Base-by-base conservation (phyloP, 495 filamentous ascomycete genomes). In the Trichoderma virens region DNA sequence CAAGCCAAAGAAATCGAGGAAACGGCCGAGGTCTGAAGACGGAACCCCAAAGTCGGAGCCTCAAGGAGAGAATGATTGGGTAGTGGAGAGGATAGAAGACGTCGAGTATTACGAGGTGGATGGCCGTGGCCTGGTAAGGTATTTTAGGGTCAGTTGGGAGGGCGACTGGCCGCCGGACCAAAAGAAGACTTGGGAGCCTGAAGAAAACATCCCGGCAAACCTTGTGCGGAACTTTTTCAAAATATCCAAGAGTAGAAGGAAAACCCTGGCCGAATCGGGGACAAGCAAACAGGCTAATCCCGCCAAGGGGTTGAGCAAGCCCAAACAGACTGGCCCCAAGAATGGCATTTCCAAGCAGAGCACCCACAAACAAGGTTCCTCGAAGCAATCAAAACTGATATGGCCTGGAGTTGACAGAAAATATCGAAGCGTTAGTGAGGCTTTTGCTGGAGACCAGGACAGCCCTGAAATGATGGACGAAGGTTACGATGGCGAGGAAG, bases 181-280 rank as follows among this genome's bases (percentile, higher is more conserved):
- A 51, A 78, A 81, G 59, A 77, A 76, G 0, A 78, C 77, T 0
- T 82, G 79, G 79, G 79, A 81, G 65, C 79, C 78, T 0, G 73
- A 71, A 41, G 71, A 70, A 3, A 78, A 80, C 39, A 75, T 82
- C 16, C 56, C 74, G 16, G 62, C 69, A 0, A 28, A 47, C 0
- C 60, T 78, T 3, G 67, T 81, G 34, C 61, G 61, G 3, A 62
- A 62, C 23, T 62, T 41, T n/a, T 45, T 41, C 61, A 62, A 62
- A 18, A 39, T 8, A 2, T 27, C 51, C 2, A 31, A 9, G 27
- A 14, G 30, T 16, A 56, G 30, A 13, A 18, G 61, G 38, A 41
- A 45, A 62, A 31, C n/a, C 16, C n/a, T 41, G 28, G 60, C 27
- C 14, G 11, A 34, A 47, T 27, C 23, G 32, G 31, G 34, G 16